A percentile compares a stretch with the other conserved stretches of the same genome.
Conservation (phyloP, 495 filamentous ascomycete genomes). For the Tetracladium marchalianum region DNA sequence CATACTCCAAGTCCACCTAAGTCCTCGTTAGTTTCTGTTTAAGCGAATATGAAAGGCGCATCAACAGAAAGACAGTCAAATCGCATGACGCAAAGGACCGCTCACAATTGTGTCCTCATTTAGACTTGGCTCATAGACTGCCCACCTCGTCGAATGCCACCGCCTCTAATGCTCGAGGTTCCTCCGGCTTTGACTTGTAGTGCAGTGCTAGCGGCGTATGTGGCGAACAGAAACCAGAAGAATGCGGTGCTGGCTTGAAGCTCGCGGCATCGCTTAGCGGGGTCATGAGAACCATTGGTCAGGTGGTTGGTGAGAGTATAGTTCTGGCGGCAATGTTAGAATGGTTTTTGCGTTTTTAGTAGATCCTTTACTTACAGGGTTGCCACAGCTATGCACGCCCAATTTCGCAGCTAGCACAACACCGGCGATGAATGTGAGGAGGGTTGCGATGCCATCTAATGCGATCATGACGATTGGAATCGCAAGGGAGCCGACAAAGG, state of each 20-base stretch:
- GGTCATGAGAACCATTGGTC: conserved; percentile 46
- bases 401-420: conserved; percentile 56
- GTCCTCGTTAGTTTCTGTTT: background rate
- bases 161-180: conserved; percentile 13
- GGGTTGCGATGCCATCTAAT: conserved; percentile 47
- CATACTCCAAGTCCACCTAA: conserved; percentile 12
- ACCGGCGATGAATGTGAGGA: conserved; percentile 57
- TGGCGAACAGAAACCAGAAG: conserved; percentile 61
- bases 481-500: conserved; percentile 36
- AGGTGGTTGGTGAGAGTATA: conserved; percentile 49
- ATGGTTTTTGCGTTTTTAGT: background rate
- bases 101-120: conserved; percentile 13
- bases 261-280: conserved; percentile 52
- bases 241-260: conserved; percentile 59
- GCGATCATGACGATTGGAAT: conserved; percentile 42
- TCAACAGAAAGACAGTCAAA: conserved; percentile 4
- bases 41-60: background rate
- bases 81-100: conserved; percentile 9
- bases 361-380: conserved; percentile 36
- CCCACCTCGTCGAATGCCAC: conserved; percentile 37
- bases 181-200: conserved; percentile 40
- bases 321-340: conserved; percentile 22
- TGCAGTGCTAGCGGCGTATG: conserved; percentile 32
- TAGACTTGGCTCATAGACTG: conserved; percentile 60
- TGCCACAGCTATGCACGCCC: conserved; percentile 49